Percentiles rank a stretch among this genome's conserved stretches.
These are phyloP conservation scores for Lecanicillium sp. DNA, from an alignment of 2,329 filamentous ascomycete species.

Conservation along the genomic window DNA sequence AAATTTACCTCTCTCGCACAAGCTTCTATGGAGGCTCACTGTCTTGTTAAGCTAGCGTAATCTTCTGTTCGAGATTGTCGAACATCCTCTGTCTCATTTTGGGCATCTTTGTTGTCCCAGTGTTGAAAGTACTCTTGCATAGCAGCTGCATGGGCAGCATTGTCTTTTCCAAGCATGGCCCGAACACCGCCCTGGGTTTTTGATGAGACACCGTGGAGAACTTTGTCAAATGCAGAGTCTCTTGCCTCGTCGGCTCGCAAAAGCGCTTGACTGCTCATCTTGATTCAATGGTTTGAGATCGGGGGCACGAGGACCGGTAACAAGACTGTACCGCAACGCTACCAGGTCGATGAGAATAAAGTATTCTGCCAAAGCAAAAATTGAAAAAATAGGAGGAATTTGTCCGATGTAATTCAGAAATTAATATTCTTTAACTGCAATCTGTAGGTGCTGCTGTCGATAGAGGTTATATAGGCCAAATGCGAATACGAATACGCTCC, in stretches of 20 bases:
- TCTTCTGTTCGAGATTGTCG: conserved; percentile 63
- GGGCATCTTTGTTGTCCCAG: conserved; percentile 71
- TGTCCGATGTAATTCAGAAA: too few relatives aligned
- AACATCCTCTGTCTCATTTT: conserved; percentile 65
- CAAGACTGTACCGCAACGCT: too few relatives aligned
- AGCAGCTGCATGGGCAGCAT: conserved; percentile 61
- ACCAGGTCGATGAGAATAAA: too few relatives aligned
- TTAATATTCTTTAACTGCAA: too few relatives aligned
- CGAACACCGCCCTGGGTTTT: conserved; percentile 59
- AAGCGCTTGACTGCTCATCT: conserved; percentile 34
- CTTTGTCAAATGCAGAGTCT: conserved; percentile 80
- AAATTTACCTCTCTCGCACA: too few relatives aligned
- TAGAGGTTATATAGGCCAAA: too few relatives aligned
- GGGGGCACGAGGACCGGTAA: too few relatives aligned
- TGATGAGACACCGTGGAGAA: conserved; percentile 62
- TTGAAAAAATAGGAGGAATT: too few relatives aligned
- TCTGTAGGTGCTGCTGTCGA: too few relatives aligned
- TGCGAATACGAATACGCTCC: too few relatives aligned
- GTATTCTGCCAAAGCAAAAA: too few relatives aligned
- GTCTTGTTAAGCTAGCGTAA: conserved; percentile 81
- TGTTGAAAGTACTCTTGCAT: conserved; percentile 87
- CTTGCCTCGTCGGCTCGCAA: conserved; percentile 70
- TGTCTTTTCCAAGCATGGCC: conserved; percentile 75
- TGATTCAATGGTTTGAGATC: conserved; percentile 3
- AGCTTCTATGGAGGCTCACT: conserved; percentile 44